Conservation (phyloP, 345 rosid genomes). For the Linum lewisii region DNA sequence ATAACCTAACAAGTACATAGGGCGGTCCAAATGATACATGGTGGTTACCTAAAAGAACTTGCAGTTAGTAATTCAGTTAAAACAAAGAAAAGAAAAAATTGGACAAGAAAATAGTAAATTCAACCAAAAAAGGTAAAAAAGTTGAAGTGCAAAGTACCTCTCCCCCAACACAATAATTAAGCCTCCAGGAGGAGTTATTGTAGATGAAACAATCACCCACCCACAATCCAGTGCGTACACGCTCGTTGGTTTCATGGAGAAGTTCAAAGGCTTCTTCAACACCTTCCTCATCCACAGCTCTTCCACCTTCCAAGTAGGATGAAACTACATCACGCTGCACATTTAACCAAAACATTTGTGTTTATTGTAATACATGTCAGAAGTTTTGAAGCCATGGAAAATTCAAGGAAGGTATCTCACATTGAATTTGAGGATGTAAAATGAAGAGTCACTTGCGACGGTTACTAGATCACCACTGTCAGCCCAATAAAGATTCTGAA, state of each 20-base stretch:
- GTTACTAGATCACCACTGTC: slow-evolving; percentile 98
- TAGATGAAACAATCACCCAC: slow-evolving; percentile 99
- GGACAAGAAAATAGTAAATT: not conserved
- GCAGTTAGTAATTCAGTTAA: slow-evolving; percentile 3
- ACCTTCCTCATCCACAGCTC: slow-evolving; percentile 89
- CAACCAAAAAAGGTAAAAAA: slow-evolving; percentile 11
- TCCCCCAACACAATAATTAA: slow-evolving; percentile 98
- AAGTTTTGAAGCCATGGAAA: slow-evolving; percentile 1
- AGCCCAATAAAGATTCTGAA: slow-evolving; percentile 97
- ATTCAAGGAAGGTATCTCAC: slow-evolving; percentile 35
- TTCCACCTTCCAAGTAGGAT: slow-evolving; percentile 82
- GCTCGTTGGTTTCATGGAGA: slow-evolving; percentile 96
- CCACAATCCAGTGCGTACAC: slow-evolving; percentile 97
- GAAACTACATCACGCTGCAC: slow-evolving; percentile 87
- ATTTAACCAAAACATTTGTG: slow-evolving; percentile 10
- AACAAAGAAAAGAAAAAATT: not conserved
- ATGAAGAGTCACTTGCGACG: slow-evolving; percentile 90
- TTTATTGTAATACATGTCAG: slow-evolving; percentile 5
- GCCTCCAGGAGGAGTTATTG: slow-evolving; percentile 96
- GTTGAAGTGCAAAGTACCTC: slow-evolving; percentile 47
- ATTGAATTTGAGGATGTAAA: slow-evolving; percentile 90
- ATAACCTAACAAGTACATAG: slow-evolving; percentile 97
- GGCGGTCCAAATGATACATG: slow-evolving; percentile 98
- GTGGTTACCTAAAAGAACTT: slow-evolving; percentile 65
- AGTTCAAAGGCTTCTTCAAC: slow-evolving; percentile 99